Percentiles rank a stretch among this genome's conserved stretches.
phyloP scores from a whole-genome alignment of 768 basidiomycete genomes.

The Coprinopsis sp. region DNA sequence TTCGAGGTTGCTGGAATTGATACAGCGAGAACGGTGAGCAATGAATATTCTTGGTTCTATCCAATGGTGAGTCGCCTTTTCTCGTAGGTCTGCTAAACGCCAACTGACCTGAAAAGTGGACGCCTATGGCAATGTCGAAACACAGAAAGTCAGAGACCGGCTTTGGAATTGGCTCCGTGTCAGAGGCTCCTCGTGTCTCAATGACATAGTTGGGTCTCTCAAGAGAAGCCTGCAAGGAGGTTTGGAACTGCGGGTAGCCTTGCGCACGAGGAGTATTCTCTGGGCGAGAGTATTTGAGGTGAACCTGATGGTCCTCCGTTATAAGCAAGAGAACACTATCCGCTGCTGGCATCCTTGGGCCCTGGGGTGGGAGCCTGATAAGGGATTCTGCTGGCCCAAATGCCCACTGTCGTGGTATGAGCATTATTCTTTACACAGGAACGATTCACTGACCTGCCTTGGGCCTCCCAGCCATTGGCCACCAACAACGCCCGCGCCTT shows the following conservation, averaged over 20 bases:
- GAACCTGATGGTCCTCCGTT: constrained; percentile 56
- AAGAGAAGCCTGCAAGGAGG: neutral
- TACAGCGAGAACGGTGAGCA: constrained; percentile 1
- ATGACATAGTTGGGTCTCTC: neutral
- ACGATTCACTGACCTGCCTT: constrained; percentile 46
- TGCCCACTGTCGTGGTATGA: constrained; percentile 46
- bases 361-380: constrained; percentile 52
- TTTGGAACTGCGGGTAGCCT: too few relatives aligned
- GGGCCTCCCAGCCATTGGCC: constrained; percentile 57
- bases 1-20: neutral
- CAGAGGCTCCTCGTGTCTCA: neutral
- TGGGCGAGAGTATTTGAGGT: constrained; percentile 50
- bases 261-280: too few relatives aligned
- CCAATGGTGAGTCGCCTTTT: neutral
- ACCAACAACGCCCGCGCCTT: constrained; percentile 53
- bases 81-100: neutral
- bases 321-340: constrained; percentile 58
- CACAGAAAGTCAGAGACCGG: constrained; percentile 32
- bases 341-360: constrained; percentile 50
- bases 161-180: too few relatives aligned
- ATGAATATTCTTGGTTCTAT: constrained; percentile 1
- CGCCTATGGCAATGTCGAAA: constrained; percentile 52
- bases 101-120: constrained; percentile 17
- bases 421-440: neutral
- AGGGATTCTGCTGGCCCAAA: constrained; percentile 38